Percentiles rank a stretch among this genome's conserved stretches.
Evolutionary conservation across 805 yeast genomes (phyloP).

Genomic region (Teunomyces panamensis): DNA sequence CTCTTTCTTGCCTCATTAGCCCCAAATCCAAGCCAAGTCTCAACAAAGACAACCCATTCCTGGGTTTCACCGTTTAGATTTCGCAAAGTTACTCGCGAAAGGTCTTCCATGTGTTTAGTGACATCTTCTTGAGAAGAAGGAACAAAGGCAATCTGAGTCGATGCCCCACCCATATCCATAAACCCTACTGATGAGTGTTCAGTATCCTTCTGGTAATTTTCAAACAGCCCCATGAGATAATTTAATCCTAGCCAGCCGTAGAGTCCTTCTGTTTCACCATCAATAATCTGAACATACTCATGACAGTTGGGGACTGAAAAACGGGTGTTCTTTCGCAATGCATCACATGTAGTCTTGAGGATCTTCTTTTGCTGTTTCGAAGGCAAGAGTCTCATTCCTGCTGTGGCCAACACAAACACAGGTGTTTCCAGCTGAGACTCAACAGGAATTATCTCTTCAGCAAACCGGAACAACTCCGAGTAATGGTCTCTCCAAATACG

Average conservation of each 20-base stretch:
- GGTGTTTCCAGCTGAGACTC: slow-evolving; percentile 68
- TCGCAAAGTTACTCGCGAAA: slow-evolving; percentile 62
- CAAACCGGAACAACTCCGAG: slow-evolving; percentile 60
- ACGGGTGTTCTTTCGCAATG: slow-evolving; percentile 50
- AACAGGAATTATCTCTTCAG: slow-evolving; percentile 66
- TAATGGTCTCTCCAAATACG: slow-evolving; percentile 73
- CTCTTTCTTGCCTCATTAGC: slow-evolving; percentile 89
- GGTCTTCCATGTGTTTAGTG: slow-evolving; percentile 65
- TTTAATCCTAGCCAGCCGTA: slow-evolving; percentile 95
- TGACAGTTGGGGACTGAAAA: slow-evolving; percentile 61
- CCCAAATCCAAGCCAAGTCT: slow-evolving; percentile 97
- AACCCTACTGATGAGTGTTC: slow-evolving; percentile 74
- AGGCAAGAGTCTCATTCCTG: slow-evolving; percentile 87
- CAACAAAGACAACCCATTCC: slow-evolving; percentile 84
- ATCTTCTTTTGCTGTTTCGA: slow-evolving; percentile 50
- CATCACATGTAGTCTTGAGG: slow-evolving; percentile 57
- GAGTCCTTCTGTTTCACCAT: slow-evolving; percentile 91
- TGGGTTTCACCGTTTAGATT: slow-evolving; percentile 68
- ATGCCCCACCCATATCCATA: slow-evolving; percentile 99
- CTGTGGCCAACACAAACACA: slow-evolving; percentile 88
- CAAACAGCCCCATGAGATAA: slow-evolving; percentile 68
- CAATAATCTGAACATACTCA: slow-evolving; percentile 78
- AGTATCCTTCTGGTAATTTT: slow-evolving; percentile 37
- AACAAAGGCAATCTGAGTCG: slow-evolving; percentile 92
- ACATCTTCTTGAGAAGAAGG: slow-evolving; percentile 66